Base-by-base conservation (phyloP, 139 green algal genomes). In the Gonium pectorale region DNA sequence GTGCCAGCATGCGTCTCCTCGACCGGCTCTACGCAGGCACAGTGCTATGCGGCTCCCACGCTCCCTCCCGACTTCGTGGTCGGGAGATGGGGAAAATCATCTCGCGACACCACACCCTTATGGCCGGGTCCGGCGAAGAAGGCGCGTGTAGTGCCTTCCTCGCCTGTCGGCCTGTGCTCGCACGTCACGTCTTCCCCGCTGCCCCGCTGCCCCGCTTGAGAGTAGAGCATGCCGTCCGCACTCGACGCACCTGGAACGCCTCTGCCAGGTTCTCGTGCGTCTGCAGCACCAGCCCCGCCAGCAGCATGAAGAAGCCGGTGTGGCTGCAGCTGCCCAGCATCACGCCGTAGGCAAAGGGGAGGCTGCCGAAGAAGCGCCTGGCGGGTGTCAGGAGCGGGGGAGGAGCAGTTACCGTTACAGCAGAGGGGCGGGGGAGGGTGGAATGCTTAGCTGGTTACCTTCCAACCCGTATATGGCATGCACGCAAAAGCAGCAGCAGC, bases 271-370 rank as follows among this genome's bases (percentile, higher is more conserved):
- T 2, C 2, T 86, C 41, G n/a, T 78, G 80, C 35, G 54, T 73
- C 52, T 86, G 67, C 67, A 86, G 56, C 49, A 86, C 68, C 33
- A 86, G 80, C 15, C 80, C 80, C 11, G 67, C 52, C 38, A 86
- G 68, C 11, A 86, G 56, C 51, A 79, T 70, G 67, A 86, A 86
- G 51, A 67, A 80, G 52, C 67, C 68, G 27, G 80, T 86, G 67
- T 86, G 80, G 15, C 31, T 62, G 54, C 67, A 78, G 31, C 51
- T 49, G 33, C 67, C 80, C 40, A 86, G 40, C 51, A 86, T 69
- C 29, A 80, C 41, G 8, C 80, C 80, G 33, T 80, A 86, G 8
- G 41, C 67, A 35, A 86, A 1, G 17, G 68, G 41, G 9, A 79
- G 38, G 29, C n/a, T 37, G 27, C 17, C 5, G 67, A 72, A 86